Evolutionary conservation across 1,284 basidiomycete genomes (phyloP).

Genomic region (Cryptococcus hybrid): DNA sequence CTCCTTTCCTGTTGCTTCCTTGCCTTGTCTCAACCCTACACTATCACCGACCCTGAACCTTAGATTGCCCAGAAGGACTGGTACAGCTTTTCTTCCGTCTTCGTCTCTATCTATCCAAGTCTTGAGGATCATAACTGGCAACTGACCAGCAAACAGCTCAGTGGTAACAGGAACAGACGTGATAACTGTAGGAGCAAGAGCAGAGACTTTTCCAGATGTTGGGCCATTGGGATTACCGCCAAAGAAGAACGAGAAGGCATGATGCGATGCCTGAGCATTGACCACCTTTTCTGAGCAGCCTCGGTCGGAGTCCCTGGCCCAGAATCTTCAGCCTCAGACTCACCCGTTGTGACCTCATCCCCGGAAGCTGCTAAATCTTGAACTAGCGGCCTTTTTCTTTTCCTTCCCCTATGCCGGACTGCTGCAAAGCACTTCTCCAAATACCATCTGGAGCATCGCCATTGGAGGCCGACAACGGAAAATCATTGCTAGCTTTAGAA

Average conservation of each 20-base stretch:
- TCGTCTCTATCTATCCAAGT: slow-evolving; percentile 93
- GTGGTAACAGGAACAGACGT: slow-evolving; percentile 73
- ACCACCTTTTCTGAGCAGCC: slow-evolving; percentile 35
- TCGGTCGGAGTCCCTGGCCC: slow-evolving; percentile 12
- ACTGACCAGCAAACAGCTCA: slow-evolving; percentile 76
- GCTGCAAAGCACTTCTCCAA: slow-evolving; percentile 17
- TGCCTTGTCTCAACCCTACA: slow-evolving; percentile 32
- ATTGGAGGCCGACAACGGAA: too few relatives aligned
- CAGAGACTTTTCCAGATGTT: slow-evolving; percentile 25
- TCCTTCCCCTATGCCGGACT: not conserved
- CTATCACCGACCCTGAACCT: slow-evolving; percentile 49
- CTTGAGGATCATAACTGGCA: slow-evolving; percentile 78
- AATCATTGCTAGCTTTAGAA: too few relatives aligned
- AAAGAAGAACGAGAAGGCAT: slow-evolving; percentile 18
- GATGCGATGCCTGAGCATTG: slow-evolving; percentile 29
- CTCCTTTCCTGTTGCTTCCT: slow-evolving; percentile 38
- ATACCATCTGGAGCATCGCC: slow-evolving; percentile 7
- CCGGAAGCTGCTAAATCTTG: slow-evolving; percentile 21
- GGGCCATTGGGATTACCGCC: slow-evolving; percentile 6
- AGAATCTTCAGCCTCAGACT: not conserved
- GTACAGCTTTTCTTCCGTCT: slow-evolving; percentile 75
- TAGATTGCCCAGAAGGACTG: slow-evolving; percentile 64
- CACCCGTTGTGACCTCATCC: not conserved
- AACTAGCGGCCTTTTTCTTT: slow-evolving; percentile 4
- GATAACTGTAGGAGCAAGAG: slow-evolving; percentile 30